Evolutionary conservation across 331 rosid species (phyloP).

Genomic region (Malus hybrid): DNA sequence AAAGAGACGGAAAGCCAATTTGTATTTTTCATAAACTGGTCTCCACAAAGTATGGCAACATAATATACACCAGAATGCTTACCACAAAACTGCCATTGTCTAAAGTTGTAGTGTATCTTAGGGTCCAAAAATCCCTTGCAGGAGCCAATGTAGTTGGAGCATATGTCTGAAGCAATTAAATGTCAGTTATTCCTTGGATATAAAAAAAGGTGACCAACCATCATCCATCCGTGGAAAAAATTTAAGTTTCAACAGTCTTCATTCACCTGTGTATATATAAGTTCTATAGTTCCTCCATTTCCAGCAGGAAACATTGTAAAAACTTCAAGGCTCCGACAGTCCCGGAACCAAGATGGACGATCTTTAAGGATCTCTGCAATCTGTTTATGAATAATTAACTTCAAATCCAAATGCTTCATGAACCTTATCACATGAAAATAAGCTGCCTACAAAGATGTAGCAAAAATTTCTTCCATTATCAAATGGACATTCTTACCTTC

Average conservation of each 20-base stretch:
- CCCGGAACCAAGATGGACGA: slow-evolving; percentile 96
- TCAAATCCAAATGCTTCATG: slow-evolving; percentile 8
- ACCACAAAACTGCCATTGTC: slow-evolving; percentile 97
- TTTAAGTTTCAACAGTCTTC: neutral
- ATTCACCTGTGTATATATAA: slow-evolving; percentile 79
- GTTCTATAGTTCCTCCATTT: slow-evolving; percentile 89
- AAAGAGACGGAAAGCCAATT: neutral
- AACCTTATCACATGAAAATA: neutral
- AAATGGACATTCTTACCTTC: slow-evolving; percentile 35
- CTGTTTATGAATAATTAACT: slow-evolving; percentile 28
- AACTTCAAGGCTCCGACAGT: slow-evolving; percentile 94
- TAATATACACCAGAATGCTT: slow-evolving; percentile 6
- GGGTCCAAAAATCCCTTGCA: slow-evolving; percentile 98
- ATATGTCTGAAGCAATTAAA: slow-evolving; percentile 44
- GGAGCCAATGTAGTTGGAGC: slow-evolving; percentile 96
- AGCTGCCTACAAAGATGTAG: neutral
- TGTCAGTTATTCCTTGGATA: neutral
- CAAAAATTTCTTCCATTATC: neutral
- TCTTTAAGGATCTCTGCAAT: slow-evolving; percentile 96
- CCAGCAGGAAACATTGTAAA: slow-evolving; percentile 87
- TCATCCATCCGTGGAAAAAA: neutral
- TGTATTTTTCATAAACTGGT: neutral
- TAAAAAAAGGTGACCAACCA: neutral
- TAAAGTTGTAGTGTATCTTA: slow-evolving; percentile 77
- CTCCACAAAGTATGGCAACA: neutral